Base-by-base conservation (phyloP, 208 protist genomes). In the Histomonas meleagridis region DNA sequence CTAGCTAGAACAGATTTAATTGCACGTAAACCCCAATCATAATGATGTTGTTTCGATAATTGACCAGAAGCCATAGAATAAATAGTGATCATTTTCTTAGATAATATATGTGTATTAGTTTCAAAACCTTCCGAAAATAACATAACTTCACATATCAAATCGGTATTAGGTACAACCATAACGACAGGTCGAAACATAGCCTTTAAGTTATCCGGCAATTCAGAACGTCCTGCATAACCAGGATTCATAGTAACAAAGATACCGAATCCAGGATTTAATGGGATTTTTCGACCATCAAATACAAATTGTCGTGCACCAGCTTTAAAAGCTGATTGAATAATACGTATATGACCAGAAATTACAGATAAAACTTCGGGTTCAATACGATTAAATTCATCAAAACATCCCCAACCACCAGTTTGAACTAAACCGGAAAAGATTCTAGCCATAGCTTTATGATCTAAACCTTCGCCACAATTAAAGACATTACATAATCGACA, bases 181-280 rank as follows among this genome's bases (percentile, higher is more conserved):
- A 98, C 97, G 38, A 98, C 97, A 12, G 97, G 97, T 62, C 98
- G 96, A 94, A 99, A 99, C 51, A 99, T 95, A 0, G 98, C 97
- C 95, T 99, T 99, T 35, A 99, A 94, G 94, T 99, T 99, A 93
- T 99, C 97, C 1, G 98, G 98, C 86, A 99, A 95, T 95, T 99
- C 97, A 1, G 97, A 96, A 91, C 98, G 96, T 57, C 98, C 98
- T n/a, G 98, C 97, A 94, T 99, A 99, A 92, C 98, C 98, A 4
- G 98, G 98, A 94, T 99, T 99, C 98, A 99, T 99, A 40, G 98
- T 99, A 93, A 99, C 98, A 95, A 99, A 99, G 55, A 98, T 96
- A 93, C 97, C 97, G 51, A 97, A 95, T 2, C 96, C 98, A 28
- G 94, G 93, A 62, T 98, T 95, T 21, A 98, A 94, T 14, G 62